Percentiles rank a stretch among this genome's conserved stretches.
Evolutionary conservation across 2,329 filamentous ascomycete genomes (phyloP).

Genomic region (Balansia obtecta): DNA sequence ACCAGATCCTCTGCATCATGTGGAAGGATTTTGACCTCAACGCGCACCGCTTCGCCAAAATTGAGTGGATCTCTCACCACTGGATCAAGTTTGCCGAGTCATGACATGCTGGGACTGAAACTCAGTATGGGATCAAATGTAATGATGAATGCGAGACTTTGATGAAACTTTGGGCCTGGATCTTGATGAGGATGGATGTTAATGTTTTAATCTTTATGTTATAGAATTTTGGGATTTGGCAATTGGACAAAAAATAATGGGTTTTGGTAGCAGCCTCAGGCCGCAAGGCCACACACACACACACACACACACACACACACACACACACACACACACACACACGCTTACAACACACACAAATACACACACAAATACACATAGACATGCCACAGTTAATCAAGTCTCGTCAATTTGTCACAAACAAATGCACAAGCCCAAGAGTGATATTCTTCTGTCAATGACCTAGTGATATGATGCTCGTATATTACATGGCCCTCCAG

Average conservation of each 20-base stretch:
- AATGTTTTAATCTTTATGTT: no score
- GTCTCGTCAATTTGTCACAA: neutral
- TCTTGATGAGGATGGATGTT: neutral
- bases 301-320: no score
- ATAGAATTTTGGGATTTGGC: no score
- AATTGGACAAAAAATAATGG: no score
- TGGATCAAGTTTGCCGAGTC: neutral
- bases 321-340: no score
- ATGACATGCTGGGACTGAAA: neutral
- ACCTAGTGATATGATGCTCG: neutral
- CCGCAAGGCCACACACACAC: no score
- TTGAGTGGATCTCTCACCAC: neutral
- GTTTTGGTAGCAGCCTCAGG: no score
- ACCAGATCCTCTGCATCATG: neutral
- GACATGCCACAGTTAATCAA: neutral
- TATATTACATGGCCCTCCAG: neutral
- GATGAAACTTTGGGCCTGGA: neutral
- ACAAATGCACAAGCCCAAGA: neutral
- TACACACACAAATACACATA: neutral
- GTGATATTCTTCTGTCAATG: neutral
- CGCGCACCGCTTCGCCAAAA: neutral
- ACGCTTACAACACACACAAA: no score
- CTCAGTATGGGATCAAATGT: neutral
- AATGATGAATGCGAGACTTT: neutral
- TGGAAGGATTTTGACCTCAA: neutral